Evolutionary conservation across 2,329 filamentous ascomycete genomes (phyloP).

Genomic region (Trichoderma pleuroti): DNA sequence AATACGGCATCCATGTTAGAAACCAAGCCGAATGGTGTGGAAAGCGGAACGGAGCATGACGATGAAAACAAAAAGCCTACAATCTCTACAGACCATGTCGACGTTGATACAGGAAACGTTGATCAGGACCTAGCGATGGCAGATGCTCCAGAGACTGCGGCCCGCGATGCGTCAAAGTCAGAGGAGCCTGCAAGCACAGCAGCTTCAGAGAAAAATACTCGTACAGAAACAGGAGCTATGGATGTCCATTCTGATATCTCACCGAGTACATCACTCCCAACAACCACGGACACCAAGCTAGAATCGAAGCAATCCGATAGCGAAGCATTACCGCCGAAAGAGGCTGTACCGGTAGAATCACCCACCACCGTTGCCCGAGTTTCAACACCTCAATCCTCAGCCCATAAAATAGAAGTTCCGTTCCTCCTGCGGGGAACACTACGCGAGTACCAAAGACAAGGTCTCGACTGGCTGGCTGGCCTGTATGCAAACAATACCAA

Average conservation of each 20-base stretch:
- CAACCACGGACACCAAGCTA: constrained; percentile 34
- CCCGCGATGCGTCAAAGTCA: neutral
- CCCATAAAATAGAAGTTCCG: constrained; percentile 68
- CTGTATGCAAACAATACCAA: constrained; percentile 91
- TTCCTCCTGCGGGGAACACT: constrained; percentile 82
- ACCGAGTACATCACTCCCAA: neutral
- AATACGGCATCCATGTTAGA: neutral
- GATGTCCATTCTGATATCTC: constrained; percentile 44
- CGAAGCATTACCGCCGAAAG: neutral
- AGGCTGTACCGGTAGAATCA: constrained; percentile 27
- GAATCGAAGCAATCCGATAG: constrained; percentile 41
- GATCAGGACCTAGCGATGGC: constrained; percentile 11
- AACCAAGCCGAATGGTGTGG: neutral
- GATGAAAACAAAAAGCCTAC: neutral
- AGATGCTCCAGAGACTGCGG: neutral
- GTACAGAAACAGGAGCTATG: constrained; percentile 41
- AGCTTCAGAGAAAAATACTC: constrained; percentile 30
- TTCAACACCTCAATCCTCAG: constrained; percentile 23
- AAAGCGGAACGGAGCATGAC: neutral
- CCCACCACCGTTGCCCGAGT: constrained; percentile 36
- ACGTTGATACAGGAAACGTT: neutral
- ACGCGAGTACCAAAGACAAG: constrained; percentile 93
- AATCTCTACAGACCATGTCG: neutral
- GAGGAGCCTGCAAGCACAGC: neutral
- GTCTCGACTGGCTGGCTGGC: constrained; percentile 94